phyloP scores from a whole-genome alignment of 305 asterid genomes.

The Plantago lanceolata region DNA sequence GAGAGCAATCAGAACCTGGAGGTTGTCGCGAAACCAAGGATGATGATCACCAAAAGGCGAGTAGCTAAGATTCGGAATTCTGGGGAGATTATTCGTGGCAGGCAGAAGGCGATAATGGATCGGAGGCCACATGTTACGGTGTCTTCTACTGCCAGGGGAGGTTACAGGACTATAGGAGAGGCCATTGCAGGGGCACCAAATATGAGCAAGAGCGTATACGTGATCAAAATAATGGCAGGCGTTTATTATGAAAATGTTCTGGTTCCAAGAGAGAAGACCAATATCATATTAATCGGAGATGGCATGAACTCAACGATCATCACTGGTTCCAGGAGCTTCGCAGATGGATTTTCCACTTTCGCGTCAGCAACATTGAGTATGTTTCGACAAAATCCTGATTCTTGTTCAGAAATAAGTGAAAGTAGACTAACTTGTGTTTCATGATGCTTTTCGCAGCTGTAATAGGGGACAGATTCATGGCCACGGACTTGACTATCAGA shows the following conservation, averaged over 20 bases:
- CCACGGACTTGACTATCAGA: slow-evolving; percentile 44
- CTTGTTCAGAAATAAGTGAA: background rate
- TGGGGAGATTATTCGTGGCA: slow-evolving; percentile 20
- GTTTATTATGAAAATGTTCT: slow-evolving; percentile 47
- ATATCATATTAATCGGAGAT: slow-evolving; percentile 56
- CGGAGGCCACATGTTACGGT: slow-evolving; percentile 40
- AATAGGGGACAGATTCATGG: slow-evolving; percentile 66
- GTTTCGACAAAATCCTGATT: slow-evolving; percentile 7
- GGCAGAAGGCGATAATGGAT: slow-evolving; percentile 13
- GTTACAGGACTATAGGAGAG: slow-evolving; percentile 30
- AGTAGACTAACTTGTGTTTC: background rate
- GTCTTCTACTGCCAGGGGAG: slow-evolving; percentile 40
- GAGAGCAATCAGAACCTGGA: slow-evolving; percentile 29
- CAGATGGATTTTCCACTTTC: slow-evolving; percentile 62
- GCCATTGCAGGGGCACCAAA: slow-evolving; percentile 53
- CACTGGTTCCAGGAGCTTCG: slow-evolving; percentile 47
- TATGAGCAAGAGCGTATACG: slow-evolving; percentile 30
- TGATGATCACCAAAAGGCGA: slow-evolving; percentile 17
- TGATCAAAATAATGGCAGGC: slow-evolving; percentile 48
- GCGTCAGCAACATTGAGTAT: slow-evolving; percentile 62
- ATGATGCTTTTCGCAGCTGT: slow-evolving; percentile 36
- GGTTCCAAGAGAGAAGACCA: slow-evolving; percentile 53
- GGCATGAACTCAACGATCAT: slow-evolving; percentile 61
- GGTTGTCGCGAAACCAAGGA: slow-evolving; percentile 31
- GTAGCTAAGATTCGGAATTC: slow-evolving; percentile 21